Percentiles rank a stretch among this genome's conserved stretches.
Evolutionary conservation across 495 filamentous ascomycete species (phyloP).

Genomic region (Aspergillus panamensis): DNA sequence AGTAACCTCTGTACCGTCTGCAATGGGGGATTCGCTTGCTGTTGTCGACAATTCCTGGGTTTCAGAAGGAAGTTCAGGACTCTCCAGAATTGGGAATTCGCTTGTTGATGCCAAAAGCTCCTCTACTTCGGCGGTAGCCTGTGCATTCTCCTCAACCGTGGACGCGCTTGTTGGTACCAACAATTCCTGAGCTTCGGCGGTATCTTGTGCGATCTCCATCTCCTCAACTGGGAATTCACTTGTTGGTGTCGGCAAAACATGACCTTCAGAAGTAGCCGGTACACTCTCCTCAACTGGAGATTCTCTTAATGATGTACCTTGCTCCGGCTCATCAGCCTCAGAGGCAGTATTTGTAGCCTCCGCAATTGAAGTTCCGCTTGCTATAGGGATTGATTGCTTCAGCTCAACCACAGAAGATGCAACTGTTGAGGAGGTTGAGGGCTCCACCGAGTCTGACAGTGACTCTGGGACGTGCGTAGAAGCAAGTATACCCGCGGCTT

Average conservation of each 20-base stretch:
- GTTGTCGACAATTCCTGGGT: no score
- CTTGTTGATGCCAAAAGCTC: no score
- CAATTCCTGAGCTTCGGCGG: no score
- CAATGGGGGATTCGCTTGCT: not conserved
- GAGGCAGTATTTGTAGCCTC: not conserved
- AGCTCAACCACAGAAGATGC: not conserved
- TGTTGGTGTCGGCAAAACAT: no score
- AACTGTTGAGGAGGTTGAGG: not conserved
- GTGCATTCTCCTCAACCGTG: no score
- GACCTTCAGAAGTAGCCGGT: no score
- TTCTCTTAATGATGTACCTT: not conserved
- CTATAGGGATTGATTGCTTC: not conserved
- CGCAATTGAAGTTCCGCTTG: not conserved
- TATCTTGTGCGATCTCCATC: no score
- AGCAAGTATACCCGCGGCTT: not conserved
- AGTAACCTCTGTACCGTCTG: not conserved
- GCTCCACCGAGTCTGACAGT: not conserved
- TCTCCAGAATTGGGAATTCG: no score
- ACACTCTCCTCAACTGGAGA: not conserved
- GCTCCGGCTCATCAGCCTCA: not conserved
- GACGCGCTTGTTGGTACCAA: no score
- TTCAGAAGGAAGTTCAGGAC: no score
- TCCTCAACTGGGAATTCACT: no score
- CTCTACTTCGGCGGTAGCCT: no score
- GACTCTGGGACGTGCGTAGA: not conserved